Evolutionary conservation across 306 rosid species (phyloP).

Genomic region (Adenanthera pavonina): DNA sequence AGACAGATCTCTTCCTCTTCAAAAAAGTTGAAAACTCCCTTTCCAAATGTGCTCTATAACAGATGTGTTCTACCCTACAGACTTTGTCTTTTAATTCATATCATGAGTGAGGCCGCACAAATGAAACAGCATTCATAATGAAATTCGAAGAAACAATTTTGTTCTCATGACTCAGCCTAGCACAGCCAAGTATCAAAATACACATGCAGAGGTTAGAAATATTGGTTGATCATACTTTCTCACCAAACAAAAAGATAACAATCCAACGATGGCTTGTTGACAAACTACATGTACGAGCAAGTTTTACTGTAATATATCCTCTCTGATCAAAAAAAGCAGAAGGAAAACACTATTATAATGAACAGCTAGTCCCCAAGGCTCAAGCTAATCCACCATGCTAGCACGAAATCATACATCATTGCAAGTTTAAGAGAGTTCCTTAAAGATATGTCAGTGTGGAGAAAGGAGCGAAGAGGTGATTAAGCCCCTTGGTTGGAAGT

Average conservation of each 20-base stretch:
- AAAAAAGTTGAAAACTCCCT: neutral
- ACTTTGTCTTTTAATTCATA: conserved; percentile 1
- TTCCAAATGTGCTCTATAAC: neutral
- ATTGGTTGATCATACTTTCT: neutral
- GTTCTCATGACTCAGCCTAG: too few species aligned
- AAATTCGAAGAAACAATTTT: neutral
- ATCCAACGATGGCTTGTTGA: too few species aligned
- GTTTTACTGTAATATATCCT: neutral
- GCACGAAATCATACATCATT: neutral
- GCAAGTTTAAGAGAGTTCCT: neutral
- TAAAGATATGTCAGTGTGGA: neutral
- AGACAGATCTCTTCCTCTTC: neutral
- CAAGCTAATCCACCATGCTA: neutral
- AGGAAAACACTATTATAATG: too few species aligned
- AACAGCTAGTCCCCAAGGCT: neutral
- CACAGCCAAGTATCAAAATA: neutral
- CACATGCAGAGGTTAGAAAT: neutral
- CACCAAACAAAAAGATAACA: too few species aligned
- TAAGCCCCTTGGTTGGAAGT: neutral
- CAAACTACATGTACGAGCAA: too few species aligned
- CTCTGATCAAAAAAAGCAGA: neutral
- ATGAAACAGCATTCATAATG: neutral
- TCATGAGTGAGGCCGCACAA: conserved; percentile 14
- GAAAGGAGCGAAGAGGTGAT: neutral
- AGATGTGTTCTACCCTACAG: neutral